phyloP scores from a whole-genome alignment of 2,329 filamentous ascomycete genomes.

The Talaromyces sp. region DNA sequence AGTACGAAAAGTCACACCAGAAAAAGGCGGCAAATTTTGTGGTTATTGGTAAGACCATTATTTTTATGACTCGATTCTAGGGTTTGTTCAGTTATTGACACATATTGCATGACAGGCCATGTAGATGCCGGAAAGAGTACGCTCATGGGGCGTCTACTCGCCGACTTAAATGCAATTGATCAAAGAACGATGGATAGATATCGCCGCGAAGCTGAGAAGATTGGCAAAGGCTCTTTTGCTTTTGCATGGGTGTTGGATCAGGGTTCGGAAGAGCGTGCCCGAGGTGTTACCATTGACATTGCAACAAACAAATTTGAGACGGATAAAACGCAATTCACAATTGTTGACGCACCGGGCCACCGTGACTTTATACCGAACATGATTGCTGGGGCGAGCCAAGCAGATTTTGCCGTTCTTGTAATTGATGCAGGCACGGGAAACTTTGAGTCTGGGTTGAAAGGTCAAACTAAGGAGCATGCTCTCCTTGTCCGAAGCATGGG shows the following conservation, averaged over 20 bases:
- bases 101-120: conserved; percentile 56
- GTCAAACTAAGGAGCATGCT: conserved; percentile 92
- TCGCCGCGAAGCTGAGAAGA: conserved; percentile 78
- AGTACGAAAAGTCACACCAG: conserved; percentile 67
- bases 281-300: conserved; percentile 94
- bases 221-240: conserved; percentile 93
- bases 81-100: conserved; percentile 9
- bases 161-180: conserved; percentile 83
- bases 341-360: conserved; percentile 91
- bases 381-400: conserved; percentile 94
- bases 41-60: conserved; percentile 65
- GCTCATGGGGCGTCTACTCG: conserved; percentile 87
- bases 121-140: conserved; percentile 98
- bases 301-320: conserved; percentile 94
- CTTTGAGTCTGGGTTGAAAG: conserved; percentile 88
- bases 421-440: conserved; percentile 87
- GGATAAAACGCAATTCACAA: conserved; percentile 79
- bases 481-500: conserved; percentile 86
- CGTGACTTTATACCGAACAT: conserved; percentile 97
- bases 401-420: conserved; percentile 90
- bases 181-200: conserved; percentile 85
- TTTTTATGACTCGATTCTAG: background rate
- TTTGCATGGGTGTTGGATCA: conserved; percentile 97
- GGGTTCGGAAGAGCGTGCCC: conserved; percentile 77
- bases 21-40: conserved; percentile 88